Evolutionary conservation across 306 rosid species (phyloP).

Genomic region (Gynostemma pentaphyllum): DNA sequence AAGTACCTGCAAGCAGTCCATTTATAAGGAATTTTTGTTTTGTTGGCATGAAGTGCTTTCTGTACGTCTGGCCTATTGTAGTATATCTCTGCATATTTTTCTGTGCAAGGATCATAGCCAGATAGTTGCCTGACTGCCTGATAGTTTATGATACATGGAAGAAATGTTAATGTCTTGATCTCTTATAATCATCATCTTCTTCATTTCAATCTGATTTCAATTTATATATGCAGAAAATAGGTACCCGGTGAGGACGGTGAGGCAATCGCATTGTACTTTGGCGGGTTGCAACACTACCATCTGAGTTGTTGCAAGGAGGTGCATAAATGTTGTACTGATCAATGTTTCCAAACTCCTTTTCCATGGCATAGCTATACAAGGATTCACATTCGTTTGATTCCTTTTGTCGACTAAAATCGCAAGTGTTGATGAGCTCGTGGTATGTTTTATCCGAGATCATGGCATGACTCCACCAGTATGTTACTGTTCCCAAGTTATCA

Average conservation of each 20-base stretch:
- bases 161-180: not conserved
- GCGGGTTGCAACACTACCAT: slow-evolving; percentile 39
- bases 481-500: slow-evolving; percentile 86
- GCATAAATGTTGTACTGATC: slow-evolving; percentile 96
- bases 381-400: slow-evolving; percentile 78
- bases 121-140: slow-evolving; percentile 40
- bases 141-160: not conserved
- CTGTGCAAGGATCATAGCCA: slow-evolving; percentile 95
- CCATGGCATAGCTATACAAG: slow-evolving; percentile 82
- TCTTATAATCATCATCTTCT: not conserved
- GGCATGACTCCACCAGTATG: slow-evolving; percentile 99
- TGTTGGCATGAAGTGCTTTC: slow-evolving; percentile 85
- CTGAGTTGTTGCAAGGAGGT: slow-evolving; percentile 80
- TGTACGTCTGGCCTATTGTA: slow-evolving; percentile 88
- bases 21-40: slow-evolving; percentile 59
- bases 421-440: slow-evolving; percentile 53
- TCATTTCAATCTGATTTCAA: not conserved
- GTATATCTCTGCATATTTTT: slow-evolving; percentile 81
- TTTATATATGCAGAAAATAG: not conserved
- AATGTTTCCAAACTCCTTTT: slow-evolving; percentile 81
- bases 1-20: slow-evolving; percentile 96
- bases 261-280: slow-evolving; percentile 53
- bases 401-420: slow-evolving; percentile 69
- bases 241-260: slow-evolving; percentile 53
- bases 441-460: slow-evolving; percentile 94